Evolutionary conservation across 495 filamentous ascomycete species (phyloP).

Genomic region (Neurospora discreta): DNA sequence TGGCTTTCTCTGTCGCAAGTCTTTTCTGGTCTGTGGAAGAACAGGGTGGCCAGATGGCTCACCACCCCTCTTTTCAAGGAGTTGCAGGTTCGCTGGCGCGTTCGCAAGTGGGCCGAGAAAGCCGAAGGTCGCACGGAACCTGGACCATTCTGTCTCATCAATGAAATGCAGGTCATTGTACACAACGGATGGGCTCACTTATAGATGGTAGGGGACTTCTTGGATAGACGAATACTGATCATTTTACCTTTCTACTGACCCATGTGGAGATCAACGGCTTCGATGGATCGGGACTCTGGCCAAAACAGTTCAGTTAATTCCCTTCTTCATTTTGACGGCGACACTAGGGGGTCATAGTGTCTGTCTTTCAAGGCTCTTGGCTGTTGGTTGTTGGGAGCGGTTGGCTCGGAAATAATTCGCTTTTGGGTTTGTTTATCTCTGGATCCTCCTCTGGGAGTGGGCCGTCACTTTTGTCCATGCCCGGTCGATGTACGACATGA

Average conservation of each 20-base stretch:
- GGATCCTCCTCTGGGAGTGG: background rate
- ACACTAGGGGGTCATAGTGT: background rate
- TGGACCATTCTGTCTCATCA: conserved; percentile 58
- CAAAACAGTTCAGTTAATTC: background rate
- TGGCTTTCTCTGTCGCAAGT: conserved; percentile 24
- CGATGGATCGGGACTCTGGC: background rate
- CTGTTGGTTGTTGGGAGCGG: background rate
- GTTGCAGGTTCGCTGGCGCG: conserved; percentile 24
- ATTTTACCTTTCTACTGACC: background rate
- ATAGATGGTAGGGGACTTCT: conserved; percentile 17
- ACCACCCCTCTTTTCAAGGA: conserved; percentile 21
- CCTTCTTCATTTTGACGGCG: background rate
- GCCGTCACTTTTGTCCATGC: background rate
- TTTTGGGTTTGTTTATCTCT: background rate
- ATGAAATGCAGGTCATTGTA: conserved; percentile 77
- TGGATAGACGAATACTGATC: background rate
- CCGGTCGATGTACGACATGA: background rate
- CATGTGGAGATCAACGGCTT: background rate
- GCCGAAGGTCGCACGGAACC: conserved; percentile 34
- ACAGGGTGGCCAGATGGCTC: conserved; percentile 14
- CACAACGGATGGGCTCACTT: conserved; percentile 70
- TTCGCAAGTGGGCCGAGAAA: conserved; percentile 31
- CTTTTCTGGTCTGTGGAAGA: conserved; percentile 39
- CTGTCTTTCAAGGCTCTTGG: background rate
- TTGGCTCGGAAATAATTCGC: background rate